Evolutionary conservation across 208 protist genomes (phyloP), one percentile per base, ranked within the genome.

Genomic region (Herpetomonas tarakana): DNA sequence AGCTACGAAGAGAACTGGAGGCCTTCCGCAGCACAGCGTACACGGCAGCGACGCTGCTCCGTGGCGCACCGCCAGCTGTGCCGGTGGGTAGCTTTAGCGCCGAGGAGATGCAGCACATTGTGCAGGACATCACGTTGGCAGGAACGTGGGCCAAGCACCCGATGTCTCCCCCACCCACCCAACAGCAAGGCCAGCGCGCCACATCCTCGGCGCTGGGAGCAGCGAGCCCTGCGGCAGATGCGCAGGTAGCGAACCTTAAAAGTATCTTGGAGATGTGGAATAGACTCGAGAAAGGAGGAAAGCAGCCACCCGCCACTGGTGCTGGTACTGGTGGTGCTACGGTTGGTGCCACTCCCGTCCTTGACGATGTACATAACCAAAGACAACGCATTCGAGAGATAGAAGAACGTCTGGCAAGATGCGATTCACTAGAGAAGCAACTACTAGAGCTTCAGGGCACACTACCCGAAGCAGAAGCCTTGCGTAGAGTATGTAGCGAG

Each of bases 1-100:
- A n/a, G n/a, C n/a, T n/a, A n/a, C 68, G 51, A 22, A 65, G 66
- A 24, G 68, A 83, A 45, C 52, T 79, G 50, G 68, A 79, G 53
- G 55, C 52, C 31, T 79, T 76, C 55, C 67, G 72, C 50, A 49
- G 28, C 4, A 52, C 51, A 18, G 31, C 58, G 21, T 57, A 58
- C 22, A 49, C 63, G 22, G 57, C 65, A n/a, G 59, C 59, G 30
- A 62, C 58, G 9, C 41, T 46, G 26, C 45, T 68, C 16, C 31
- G 44, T 25, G 56, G 56, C 56, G 56, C 38, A 52, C 35, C 35
- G 9, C 35, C 35, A 14, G 6, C 35, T 14, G 35, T 41, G 9
- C 35, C 35, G 9, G 35, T 41, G 6, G 35, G 9, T 41, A 18
- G 9, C 35, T 41, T 41, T 14, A 41, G 9, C 14, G 35, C 35